Evolutionary conservation across 1,139 yeast species (phyloP), one percentile per base, ranked within the genome.

Genomic region (Nakaseomyces delphensis): DNA sequence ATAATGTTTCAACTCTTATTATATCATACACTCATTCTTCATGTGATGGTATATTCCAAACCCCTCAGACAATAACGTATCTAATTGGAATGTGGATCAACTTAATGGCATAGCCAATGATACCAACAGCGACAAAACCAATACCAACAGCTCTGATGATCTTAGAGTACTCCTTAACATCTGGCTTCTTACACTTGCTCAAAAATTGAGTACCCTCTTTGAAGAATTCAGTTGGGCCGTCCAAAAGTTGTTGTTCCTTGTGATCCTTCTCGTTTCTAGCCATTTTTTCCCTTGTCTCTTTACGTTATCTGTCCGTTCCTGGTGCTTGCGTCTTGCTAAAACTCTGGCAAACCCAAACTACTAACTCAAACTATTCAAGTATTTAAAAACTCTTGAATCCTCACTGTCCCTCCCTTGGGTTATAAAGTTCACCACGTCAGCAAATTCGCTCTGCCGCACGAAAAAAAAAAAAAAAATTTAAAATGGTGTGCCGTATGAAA

Each of bases 41-140:
- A 14, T 28, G 6, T 28, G 13, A 18, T 8, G 5, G 5, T 10
- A 27, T 11, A n/a, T 27, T 27, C 6, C 14, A 28, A n/a, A n/a
- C n/a, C n/a, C n/a, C n/a, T 72, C 74, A 89, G 54, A 89, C 97
- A 69, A 89, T 87, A 70, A 89, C 79, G 70, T 87, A 93, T 72
- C 97, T 83, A 70, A 89, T 87, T 62, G 98, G 98, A 59, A 89
- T 89, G 69, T 89, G 98, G 59, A 89, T 76, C 64, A 89, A 76
- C 71, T 91, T 91, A 68, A 91, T 94, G 59, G 81, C 84, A 69
- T 87, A 91, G 47, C 98, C 98, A 59, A 91, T 94, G 59, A 86
- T 83, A 59, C 98, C 98, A 91, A 91, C 93, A 77, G 89, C 89
- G 56, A 89, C 70, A 68, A 89, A 91, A 56, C 98, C 98, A 54